These are phyloP conservation scores for Boletus rubroflammeus DNA, from an alignment of 768 basidiomycete genomes.

Conservation along the genomic window DNA sequence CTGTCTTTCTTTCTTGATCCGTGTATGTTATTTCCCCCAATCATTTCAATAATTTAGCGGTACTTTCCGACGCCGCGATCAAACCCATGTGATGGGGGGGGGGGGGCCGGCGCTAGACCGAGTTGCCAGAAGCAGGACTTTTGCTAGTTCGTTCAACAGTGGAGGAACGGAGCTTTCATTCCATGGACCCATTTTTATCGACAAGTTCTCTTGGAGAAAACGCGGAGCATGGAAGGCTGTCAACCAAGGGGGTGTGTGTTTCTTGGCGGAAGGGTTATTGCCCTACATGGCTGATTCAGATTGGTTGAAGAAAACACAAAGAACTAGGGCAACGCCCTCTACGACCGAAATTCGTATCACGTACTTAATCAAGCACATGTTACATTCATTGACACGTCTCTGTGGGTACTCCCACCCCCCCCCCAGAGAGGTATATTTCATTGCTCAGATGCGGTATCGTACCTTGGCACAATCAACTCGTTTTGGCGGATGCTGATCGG, in stretches of 20 bases:
- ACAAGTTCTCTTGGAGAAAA: slow-evolving; percentile 16
- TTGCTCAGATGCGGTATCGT: slow-evolving; percentile 10
- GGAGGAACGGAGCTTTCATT: slow-evolving; percentile 5
- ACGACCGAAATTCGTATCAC: slow-evolving; percentile 14
- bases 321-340: slow-evolving; percentile 5
- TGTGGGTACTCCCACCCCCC: background rate
- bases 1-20: slow-evolving; percentile 21
- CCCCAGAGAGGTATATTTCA: slow-evolving; percentile 3
- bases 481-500: slow-evolving; percentile 26
- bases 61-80: slow-evolving; percentile 12
- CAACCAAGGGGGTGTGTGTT: background rate
- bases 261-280: slow-evolving; percentile 9
- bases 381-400: slow-evolving; percentile 1
- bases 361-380: slow-evolving; percentile 10
- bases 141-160: slow-evolving; percentile 4
- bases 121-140: slow-evolving; percentile 1
- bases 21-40: slow-evolving; percentile 13
- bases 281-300: slow-evolving; percentile 8
- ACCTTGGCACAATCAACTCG: background rate
- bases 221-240: slow-evolving; percentile 19
- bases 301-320: slow-evolving; percentile 2
- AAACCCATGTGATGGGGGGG: too few species aligned
- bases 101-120: too few species aligned
- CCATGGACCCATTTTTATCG: slow-evolving; percentile 2
- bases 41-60: slow-evolving; percentile 9